phyloP scores from a whole-genome alignment of 768 basidiomycete species.

The Naganishia kalamii region DNA sequence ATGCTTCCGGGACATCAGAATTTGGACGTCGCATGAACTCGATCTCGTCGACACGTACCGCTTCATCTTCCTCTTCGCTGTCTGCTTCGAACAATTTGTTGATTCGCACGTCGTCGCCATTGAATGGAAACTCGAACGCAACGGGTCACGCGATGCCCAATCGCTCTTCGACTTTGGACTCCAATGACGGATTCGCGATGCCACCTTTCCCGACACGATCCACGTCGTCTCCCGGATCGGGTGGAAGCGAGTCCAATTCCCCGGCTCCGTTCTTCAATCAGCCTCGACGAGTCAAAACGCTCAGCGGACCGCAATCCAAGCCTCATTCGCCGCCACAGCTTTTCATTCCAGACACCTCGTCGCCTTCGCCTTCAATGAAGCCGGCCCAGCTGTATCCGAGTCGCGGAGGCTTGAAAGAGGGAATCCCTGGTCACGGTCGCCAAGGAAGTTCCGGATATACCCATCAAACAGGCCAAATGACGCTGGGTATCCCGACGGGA shows the following conservation, averaged over 20 bases:
- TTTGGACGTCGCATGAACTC: conserved; percentile 24
- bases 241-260: conserved; percentile 5
- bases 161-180: neutral
- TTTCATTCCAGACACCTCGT: conserved; percentile 23
- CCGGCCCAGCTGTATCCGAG: neutral
- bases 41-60: conserved; percentile 4
- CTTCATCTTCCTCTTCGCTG: neutral
- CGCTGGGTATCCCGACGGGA: conserved; percentile 17
- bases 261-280: neutral
- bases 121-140: neutral
- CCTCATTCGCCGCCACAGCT: conserved; percentile 24
- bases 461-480: conserved; percentile 21
- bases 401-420: neutral
- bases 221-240: conserved; percentile 6
- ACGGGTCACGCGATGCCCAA: neutral
- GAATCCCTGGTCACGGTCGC: neutral
- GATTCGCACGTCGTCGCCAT: neutral
- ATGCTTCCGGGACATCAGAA: conserved; percentile 12
- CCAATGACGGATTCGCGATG: conserved; percentile 2
- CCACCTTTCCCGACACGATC: conserved; percentile 8
- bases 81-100: neutral
- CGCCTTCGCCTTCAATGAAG: conserved; percentile 11
- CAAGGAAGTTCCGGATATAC: neutral
- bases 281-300: conserved; percentile 2
- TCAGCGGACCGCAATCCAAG: conserved; percentile 14